Conservation (phyloP, 164 flowering plant genomes). For the Platanus orientalis region DNA sequence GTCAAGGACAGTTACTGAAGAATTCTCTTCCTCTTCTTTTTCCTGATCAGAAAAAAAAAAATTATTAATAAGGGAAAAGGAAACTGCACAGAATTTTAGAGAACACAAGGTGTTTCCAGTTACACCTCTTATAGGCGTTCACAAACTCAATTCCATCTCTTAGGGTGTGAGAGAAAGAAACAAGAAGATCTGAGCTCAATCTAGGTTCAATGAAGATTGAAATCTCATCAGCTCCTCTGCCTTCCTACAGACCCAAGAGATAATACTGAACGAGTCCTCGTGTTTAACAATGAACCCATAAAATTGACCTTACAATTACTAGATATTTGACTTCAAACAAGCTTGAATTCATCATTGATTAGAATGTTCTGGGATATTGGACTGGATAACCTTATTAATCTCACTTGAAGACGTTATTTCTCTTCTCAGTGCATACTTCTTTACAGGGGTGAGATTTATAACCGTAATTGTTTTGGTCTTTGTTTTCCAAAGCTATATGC, state of each 20-base stretch:
- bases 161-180: background rate
- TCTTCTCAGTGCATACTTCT: background rate
- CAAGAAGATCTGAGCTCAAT: background rate
- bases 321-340: too few relatives aligned
- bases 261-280: background rate
- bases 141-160: background rate
- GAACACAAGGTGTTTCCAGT: too few relatives aligned
- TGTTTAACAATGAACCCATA: background rate
- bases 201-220: too few relatives aligned
- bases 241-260: background rate
- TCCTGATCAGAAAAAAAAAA: too few relatives aligned
- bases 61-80: too few relatives aligned
- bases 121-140: too few relatives aligned
- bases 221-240: too few relatives aligned
- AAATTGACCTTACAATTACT: background rate
- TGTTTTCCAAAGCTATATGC: slow-evolving; percentile 66
- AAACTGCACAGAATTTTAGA: too few relatives aligned
- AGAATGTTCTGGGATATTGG: too few relatives aligned
- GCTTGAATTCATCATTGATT: too few relatives aligned
- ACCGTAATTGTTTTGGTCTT: slow-evolving; percentile 1
- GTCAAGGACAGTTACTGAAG: too few relatives aligned
- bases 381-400: background rate
- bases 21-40: too few relatives aligned
- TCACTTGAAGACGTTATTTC: background rate
- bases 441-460: background rate